These are phyloP conservation scores for Collariella sp. DNA, from an alignment of 495 filamentous ascomycete genomes.

Conservation along the genomic window DNA sequence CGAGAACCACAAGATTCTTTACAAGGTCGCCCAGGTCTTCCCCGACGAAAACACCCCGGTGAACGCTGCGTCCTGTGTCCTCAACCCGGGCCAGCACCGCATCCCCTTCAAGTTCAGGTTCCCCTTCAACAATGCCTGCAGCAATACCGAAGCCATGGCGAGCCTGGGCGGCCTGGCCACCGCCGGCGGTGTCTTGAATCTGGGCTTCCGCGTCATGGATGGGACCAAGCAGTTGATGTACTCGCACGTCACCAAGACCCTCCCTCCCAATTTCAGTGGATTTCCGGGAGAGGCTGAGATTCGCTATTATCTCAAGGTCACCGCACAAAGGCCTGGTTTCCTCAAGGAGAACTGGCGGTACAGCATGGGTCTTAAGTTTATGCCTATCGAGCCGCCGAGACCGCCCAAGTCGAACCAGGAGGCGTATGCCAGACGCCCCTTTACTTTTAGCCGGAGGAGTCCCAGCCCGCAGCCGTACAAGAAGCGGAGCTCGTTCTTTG, in stretches of 20 bases:
- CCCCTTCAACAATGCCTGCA: constrained; percentile 86
- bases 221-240: constrained; percentile 44
- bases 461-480: constrained; percentile 20
- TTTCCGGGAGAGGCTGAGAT: constrained; percentile 81
- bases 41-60: constrained; percentile 56
- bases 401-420: constrained; percentile 60
- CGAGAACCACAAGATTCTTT: constrained; percentile 53
- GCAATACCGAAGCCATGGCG: constrained; percentile 40
- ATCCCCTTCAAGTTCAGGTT: constrained; percentile 92
- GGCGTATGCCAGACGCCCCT: constrained; percentile 71
- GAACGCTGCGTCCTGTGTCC: constrained; percentile 52
- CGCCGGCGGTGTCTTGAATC: constrained; percentile 32
- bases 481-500: constrained; percentile 50
- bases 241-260: constrained; percentile 70
- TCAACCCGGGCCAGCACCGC: constrained; percentile 70
- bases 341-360: constrained; percentile 78
- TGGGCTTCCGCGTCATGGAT: constrained; percentile 45
- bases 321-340: constrained; percentile 69
- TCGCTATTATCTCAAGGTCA: constrained; percentile 87
- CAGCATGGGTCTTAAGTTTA: constrained; percentile 60
- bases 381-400: constrained; percentile 85
- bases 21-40: constrained; percentile 71
- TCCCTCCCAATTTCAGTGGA: constrained; percentile 78
- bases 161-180: constrained; percentile 36
- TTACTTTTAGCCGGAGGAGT: constrained; percentile 53